phyloP scores from a whole-genome alignment of 306 rosid genomes.

The Oxytropis ochrocephala region DNA sequence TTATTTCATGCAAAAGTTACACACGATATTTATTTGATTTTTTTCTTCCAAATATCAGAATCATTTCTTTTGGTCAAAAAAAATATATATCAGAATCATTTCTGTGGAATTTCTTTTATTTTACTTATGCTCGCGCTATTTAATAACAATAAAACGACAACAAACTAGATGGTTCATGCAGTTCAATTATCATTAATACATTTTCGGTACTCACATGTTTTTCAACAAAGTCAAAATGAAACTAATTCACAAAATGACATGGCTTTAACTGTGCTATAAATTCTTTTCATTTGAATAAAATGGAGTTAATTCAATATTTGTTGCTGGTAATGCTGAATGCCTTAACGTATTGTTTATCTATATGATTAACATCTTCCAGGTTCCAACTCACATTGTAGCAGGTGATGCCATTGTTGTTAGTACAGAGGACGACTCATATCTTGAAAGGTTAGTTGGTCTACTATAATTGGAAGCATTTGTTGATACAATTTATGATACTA shows the following conservation, averaged over 20 bases:
- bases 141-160: too few species aligned
- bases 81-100: too few species aligned
- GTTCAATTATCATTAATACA: not conserved
- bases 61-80: too few species aligned
- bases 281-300: conserved; percentile 5
- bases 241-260: not conserved
- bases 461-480: not conserved
- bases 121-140: not conserved
- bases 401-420: conserved; percentile 76
- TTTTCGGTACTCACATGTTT: not conserved
- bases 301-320: not conserved
- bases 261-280: not conserved
- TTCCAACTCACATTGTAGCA: conserved; percentile 59
- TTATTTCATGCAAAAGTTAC: not conserved
- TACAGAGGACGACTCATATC: conserved; percentile 66
- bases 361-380: conserved; percentile 37
- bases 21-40: not conserved
- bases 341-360: not conserved
- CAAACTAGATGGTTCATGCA: too few species aligned
- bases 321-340: not conserved
- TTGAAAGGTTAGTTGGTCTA: conserved; percentile 60
- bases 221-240: not conserved
- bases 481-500: not conserved
- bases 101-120: not conserved
- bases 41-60: not conserved